Percentiles rank a stretch among this genome's conserved stretches.
Conservation (phyloP, 2,329 filamentous ascomycete genomes). For the Claviceps paspali region DNA sequence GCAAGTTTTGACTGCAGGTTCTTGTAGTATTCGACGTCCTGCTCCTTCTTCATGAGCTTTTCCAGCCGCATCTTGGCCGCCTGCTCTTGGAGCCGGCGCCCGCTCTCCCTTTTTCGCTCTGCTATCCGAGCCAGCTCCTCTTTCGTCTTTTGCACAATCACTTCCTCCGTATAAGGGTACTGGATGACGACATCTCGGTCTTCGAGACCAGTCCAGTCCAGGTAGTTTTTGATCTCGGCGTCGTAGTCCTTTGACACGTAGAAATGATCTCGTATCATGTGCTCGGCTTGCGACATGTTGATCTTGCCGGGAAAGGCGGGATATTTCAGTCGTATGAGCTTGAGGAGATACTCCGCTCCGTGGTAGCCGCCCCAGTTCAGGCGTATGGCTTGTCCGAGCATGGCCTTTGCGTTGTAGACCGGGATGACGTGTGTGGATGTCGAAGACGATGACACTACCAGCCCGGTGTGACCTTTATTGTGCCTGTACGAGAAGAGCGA, state of each 20-base stretch:
- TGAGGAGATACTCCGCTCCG: slow-evolving; percentile 77
- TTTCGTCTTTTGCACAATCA: slow-evolving; percentile 81
- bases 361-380: slow-evolving; percentile 93
- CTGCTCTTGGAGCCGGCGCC: slow-evolving; percentile 80
- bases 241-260: slow-evolving; percentile 81
- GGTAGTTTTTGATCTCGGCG: slow-evolving; percentile 54
- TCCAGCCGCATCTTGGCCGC: slow-evolving; percentile 95
- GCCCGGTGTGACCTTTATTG: slow-evolving; percentile 73
- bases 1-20: slow-evolving; percentile 58
- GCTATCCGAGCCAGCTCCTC: slow-evolving; percentile 83
- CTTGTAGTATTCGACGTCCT: slow-evolving; percentile 88
- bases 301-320: slow-evolving; percentile 77
- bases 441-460: slow-evolving; percentile 84
- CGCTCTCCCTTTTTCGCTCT: slow-evolving; percentile 90
- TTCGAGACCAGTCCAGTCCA: slow-evolving; percentile 87
- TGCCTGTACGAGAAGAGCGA: slow-evolving; percentile 91
- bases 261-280: slow-evolving; percentile 76
- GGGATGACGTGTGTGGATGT: slow-evolving; percentile 93
- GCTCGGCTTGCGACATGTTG: slow-evolving; percentile 72
- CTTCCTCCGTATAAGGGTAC: slow-evolving; percentile 83
- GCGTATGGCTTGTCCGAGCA: slow-evolving; percentile 72
- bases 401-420: slow-evolving; percentile 70
- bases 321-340: slow-evolving; percentile 83
- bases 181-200: slow-evolving; percentile 81
- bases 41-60: slow-evolving; percentile 87